Base-by-base conservation (phyloP, 2,329 filamentous ascomycete species). In the Aspergillus chevalieri region DNA sequence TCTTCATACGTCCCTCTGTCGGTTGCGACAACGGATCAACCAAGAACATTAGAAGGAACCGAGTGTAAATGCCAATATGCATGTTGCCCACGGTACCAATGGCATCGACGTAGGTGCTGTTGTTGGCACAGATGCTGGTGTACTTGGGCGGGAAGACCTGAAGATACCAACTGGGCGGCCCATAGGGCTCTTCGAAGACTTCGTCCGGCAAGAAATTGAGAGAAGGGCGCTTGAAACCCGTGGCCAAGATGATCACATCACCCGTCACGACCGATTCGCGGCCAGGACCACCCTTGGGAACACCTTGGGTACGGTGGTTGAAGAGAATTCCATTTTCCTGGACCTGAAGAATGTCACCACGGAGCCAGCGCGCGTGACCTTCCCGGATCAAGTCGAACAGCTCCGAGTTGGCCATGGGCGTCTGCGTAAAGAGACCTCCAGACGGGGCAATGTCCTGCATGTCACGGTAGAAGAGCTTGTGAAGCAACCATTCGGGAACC, bases 61-160 rank as follows among this genome's bases (percentile, higher is more conserved):
- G 79, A 0, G 88, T 94, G 71, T 93, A 94, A 60, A 94, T 92
- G 4, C 89, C 89, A 43, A 94, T 92, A 61, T 94, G 89, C 78
- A 87, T 92, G 66, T 93, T 91, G 0, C 89, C 86, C 1, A 93
- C 87, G 0, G 85, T 86, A 0, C 87, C 88, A 50, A 93, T 91
- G 3, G 84, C 88, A 47, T 86, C 83, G 49, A 90, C 75, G 57
- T 91, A 94, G 0, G 88, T 93, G 74, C 85, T 85, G 69, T 95
- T 94, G 70, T 89, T 91, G 54, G 84, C 85, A 55, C 85, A 89
- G 44, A 94, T 78, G 30, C 82, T 84, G 0, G 85, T 81, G 56
- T 91, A 85, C 3, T 74, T 68, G 0, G 89, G 86, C 4, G 89
- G 89, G 69, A 94, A 94, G 0, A 86, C 87, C 66, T 94, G 89